Evolutionary conservation across 169 alveolate genomes (phyloP).

Genomic region (Cryptosporidium parvum): DNA sequence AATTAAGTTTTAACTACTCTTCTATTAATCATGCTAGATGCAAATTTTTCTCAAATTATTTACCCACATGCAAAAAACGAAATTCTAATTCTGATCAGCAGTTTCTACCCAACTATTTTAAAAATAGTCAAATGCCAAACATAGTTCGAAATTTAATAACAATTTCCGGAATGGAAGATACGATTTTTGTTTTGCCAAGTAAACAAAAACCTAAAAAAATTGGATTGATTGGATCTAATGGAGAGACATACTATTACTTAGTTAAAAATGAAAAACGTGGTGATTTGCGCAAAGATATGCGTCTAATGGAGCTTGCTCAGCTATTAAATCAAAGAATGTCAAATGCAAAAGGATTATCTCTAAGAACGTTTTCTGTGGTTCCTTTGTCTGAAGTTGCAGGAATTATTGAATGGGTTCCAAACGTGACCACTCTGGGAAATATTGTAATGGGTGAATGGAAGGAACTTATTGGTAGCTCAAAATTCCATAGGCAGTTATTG

Average conservation of each 20-base stretch:
- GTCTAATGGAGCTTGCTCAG: constrained; percentile 92
- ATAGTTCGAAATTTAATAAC: constrained; percentile 17
- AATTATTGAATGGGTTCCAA: constrained; percentile 94
- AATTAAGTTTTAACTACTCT: not conserved
- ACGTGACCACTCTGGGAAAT: constrained; percentile 84
- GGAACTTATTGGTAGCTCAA: constrained; percentile 83
- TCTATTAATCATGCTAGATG: not conserved
- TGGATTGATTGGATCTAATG: constrained; percentile 89
- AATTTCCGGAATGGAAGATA: constrained; percentile 77
- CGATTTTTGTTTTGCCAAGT: constrained; percentile 85
- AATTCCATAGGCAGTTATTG: constrained; percentile 83
- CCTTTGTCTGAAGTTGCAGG: constrained; percentile 93
- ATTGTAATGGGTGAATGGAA: constrained; percentile 84
- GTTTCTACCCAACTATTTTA: not conserved
- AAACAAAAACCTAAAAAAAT: constrained; percentile 95
- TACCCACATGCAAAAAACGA: constrained; percentile 4
- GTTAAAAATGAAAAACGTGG: constrained; percentile 92
- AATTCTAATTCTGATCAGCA: not conserved
- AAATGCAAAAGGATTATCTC: constrained; percentile 41
- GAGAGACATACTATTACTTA: constrained; percentile 89
- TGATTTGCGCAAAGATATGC: constrained; percentile 92
- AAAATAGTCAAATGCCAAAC: not conserved
- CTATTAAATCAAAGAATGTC: constrained; percentile 61
- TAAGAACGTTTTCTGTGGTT: constrained; percentile 87
- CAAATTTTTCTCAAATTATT: not conserved